phyloP scores from a whole-genome alignment of 75 land plant genomes.

The Pinus taeda region DNA sequence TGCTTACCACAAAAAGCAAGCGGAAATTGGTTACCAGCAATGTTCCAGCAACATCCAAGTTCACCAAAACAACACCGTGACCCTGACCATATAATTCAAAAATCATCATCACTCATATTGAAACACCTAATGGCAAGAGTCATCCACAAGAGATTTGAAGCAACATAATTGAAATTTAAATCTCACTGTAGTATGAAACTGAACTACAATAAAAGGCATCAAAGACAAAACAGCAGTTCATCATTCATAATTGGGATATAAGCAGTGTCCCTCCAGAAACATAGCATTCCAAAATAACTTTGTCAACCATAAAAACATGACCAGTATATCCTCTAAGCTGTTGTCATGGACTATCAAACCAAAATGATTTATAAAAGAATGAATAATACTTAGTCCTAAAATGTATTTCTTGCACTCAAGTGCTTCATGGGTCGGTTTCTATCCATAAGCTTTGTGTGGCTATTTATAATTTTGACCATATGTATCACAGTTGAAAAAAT shows the following conservation, averaged over 20 bases:
- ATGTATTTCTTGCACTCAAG: not conserved
- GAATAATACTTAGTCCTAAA: not conserved
- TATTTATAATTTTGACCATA: not conserved
- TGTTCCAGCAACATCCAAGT: slow-evolving; percentile 84
- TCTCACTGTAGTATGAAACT: too few species aligned
- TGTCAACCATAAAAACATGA: not conserved
- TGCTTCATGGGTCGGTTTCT: not conserved
- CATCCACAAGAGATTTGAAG: too few species aligned
- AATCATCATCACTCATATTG: not conserved
- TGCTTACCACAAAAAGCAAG: slow-evolving; percentile 75
- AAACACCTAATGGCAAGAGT: too few species aligned
- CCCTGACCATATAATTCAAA: slow-evolving; percentile 44
- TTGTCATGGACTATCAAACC: not conserved
- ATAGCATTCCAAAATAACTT: not conserved
- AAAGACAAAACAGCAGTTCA: not conserved
- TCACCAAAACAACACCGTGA: slow-evolving; percentile 84
- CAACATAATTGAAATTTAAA: too few species aligned
- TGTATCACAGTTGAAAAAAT: not conserved
- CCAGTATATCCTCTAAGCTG: not conserved
- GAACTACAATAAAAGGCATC: too few species aligned
- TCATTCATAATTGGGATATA: not conserved
- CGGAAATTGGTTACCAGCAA: slow-evolving; percentile 86
- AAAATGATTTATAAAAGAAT: not conserved
- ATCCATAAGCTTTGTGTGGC: not conserved
- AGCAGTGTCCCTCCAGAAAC: not conserved